phyloP scores from a whole-genome alignment of 2,329 filamentous ascomycete species.

The Epichloe hybrida region DNA sequence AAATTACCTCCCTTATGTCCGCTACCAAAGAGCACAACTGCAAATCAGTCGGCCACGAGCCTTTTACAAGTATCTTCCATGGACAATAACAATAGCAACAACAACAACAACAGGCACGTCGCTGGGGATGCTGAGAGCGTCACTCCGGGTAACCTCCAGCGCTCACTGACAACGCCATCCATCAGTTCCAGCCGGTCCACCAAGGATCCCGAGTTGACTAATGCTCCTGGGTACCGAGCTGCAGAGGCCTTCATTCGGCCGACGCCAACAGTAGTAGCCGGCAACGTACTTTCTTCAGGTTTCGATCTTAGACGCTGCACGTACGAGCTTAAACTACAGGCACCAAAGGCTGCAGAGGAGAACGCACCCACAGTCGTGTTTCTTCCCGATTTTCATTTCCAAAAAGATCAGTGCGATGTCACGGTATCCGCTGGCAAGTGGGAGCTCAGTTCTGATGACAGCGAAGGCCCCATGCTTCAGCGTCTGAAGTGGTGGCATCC shows the following conservation, averaged over 20 bases:
- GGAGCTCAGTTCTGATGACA: slow-evolving; percentile 65
- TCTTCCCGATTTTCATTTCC: slow-evolving; percentile 87
- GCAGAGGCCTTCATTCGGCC: slow-evolving; percentile 90
- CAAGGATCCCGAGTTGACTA: slow-evolving; percentile 43
- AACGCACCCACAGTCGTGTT: slow-evolving; percentile 68
- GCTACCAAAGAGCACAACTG: slow-evolving; percentile 27
- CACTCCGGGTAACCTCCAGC: slow-evolving; percentile 62
- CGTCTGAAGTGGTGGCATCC: slow-evolving; percentile 86
- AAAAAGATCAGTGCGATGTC: slow-evolving; percentile 56
- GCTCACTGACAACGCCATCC: slow-evolving; percentile 53
- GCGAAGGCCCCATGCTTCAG: slow-evolving; percentile 57
- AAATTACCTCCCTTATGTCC: slow-evolving; percentile 42
- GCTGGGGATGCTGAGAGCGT: slow-evolving; percentile 44
- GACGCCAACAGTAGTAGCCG: slow-evolving; percentile 61
- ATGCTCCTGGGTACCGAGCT: slow-evolving; percentile 64
- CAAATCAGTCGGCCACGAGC: slow-evolving; percentile 33
- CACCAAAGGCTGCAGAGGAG: slow-evolving; percentile 42
- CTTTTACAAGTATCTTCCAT: slow-evolving; percentile 12
- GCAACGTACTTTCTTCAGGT: slow-evolving; percentile 54
- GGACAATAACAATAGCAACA: slow-evolving; percentile 6
- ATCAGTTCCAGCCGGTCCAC: slow-evolving; percentile 45
- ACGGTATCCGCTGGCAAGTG: slow-evolving; percentile 78
- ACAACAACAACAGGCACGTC: slow-evolving; percentile 22
- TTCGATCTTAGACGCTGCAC: slow-evolving; percentile 73
- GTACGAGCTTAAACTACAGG: slow-evolving; percentile 60